Evolutionary conservation across 2,329 filamentous ascomycete species (phyloP).

Genomic region (Thyridium curvatum): DNA sequence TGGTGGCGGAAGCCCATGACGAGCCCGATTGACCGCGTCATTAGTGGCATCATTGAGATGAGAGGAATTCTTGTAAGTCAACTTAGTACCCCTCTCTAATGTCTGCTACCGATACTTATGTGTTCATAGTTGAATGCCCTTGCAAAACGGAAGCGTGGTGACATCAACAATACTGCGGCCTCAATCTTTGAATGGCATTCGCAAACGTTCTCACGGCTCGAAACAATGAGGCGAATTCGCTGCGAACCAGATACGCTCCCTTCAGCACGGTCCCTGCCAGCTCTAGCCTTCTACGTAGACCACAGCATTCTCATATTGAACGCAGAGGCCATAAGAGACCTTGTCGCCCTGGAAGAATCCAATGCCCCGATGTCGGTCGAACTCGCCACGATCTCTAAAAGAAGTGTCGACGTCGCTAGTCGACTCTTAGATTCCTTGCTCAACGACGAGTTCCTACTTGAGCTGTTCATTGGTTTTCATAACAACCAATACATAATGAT

Average conservation of each 20-base stretch:
- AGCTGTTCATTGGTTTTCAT: constrained; percentile 14
- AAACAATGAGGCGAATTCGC: constrained; percentile 8
- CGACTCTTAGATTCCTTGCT: constrained; percentile 11
- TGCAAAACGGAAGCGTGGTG: constrained; percentile 8
- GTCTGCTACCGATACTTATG: too few species aligned
- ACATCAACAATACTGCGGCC: constrained; percentile 9
- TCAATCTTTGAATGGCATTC: constrained; percentile 13
- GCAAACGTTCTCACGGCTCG: constrained; percentile 8
- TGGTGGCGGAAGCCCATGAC: constrained; percentile 13
- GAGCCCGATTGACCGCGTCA: constrained; percentile 12
- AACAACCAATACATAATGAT: constrained; percentile 19
- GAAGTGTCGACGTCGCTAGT: constrained; percentile 9
- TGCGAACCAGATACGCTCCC: constrained; percentile 4
- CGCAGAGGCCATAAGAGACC: constrained; percentile 15
- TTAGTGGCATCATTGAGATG: constrained; percentile 15
- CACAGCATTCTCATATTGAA: constrained; percentile 17
- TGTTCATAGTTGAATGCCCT: constrained; percentile 6
- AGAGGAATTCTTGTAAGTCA: constrained; percentile 10
- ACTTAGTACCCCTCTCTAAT: too few species aligned
- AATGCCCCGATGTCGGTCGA: constrained; percentile 10
- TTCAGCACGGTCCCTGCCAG: constrained; percentile 5
- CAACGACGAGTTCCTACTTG: constrained; percentile 7
- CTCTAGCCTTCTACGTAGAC: constrained; percentile 16
- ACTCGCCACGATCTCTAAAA: constrained; percentile 7
- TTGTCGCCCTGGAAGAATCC: constrained; percentile 9